Conservation (phyloP, 345 rosid genomes). For the Carallia brachiata region DNA sequence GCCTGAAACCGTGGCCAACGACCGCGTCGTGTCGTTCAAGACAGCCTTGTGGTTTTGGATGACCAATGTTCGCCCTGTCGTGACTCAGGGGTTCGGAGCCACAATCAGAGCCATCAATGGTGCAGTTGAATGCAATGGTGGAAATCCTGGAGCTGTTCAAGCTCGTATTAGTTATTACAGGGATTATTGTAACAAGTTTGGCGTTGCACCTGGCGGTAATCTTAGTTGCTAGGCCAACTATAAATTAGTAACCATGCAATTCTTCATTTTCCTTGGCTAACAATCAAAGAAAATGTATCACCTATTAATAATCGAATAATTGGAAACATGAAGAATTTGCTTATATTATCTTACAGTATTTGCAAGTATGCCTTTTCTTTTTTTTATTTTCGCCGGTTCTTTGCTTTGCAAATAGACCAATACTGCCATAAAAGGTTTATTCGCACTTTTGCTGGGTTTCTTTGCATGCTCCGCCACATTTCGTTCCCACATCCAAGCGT, state of each 20-base stretch:
- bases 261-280: too few relatives aligned
- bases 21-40: slow-evolving; percentile 38
- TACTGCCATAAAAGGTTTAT: too few relatives aligned
- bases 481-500: too few relatives aligned
- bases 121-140: slow-evolving; percentile 38
- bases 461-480: too few relatives aligned
- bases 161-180: slow-evolving; percentile 36
- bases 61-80: slow-evolving; percentile 29
- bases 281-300: too few relatives aligned
- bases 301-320: too few relatives aligned
- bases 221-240: slow-evolving; percentile 20
- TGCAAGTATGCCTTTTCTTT: too few relatives aligned
- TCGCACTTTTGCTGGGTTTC: too few relatives aligned
- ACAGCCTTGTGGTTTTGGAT: slow-evolving; percentile 54
- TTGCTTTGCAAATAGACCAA: not conserved
- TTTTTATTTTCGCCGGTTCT: too few relatives aligned
- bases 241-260: too few relatives aligned
- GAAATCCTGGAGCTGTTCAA: slow-evolving; percentile 23
- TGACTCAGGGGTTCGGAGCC: slow-evolving; percentile 48
- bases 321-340: too few relatives aligned
- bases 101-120: slow-evolving; percentile 50
- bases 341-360: too few relatives aligned
- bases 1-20: slow-evolving; percentile 41
- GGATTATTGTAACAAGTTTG: slow-evolving; percentile 39
- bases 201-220: slow-evolving; percentile 43